These are phyloP conservation scores for Daldinia sp. DNA, from an alignment of 2,329 filamentous ascomycete genomes.

Conservation along the genomic window DNA sequence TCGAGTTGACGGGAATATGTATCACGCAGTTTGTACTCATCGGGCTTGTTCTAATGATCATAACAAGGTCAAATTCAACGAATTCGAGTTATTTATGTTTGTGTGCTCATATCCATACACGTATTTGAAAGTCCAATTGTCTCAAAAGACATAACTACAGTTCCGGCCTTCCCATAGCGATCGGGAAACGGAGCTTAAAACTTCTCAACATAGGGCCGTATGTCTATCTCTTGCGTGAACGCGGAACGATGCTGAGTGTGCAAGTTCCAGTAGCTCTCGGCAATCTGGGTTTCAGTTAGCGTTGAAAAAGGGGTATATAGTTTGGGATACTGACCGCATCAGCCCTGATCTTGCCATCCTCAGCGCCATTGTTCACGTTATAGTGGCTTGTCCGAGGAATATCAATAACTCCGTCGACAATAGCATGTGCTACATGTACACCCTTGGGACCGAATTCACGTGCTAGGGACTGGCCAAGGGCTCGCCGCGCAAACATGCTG, in stretches of 20 bases:
- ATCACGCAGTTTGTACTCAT: not conserved
- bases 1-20: constrained; percentile 1
- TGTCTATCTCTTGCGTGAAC: constrained; percentile 79
- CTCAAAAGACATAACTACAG: not conserved
- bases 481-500: constrained; percentile 77
- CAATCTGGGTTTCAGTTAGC: constrained; percentile 66
- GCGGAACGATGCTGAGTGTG: constrained; percentile 77
- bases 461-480: constrained; percentile 74
- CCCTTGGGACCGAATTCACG: constrained; percentile 81
- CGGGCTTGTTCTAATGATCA: not conserved
- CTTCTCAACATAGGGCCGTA: constrained; percentile 79
- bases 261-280: constrained; percentile 79
- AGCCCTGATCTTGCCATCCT: constrained; percentile 70
- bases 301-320: constrained; percentile 1
- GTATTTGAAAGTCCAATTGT: not conserved
- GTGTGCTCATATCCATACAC: not conserved
- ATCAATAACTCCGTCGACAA: constrained; percentile 82
- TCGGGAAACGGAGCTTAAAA: constrained; percentile 52
- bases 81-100: constrained; percentile 8
- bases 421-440: constrained; percentile 78
- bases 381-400: constrained; percentile 72
- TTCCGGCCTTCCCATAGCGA: not conserved
- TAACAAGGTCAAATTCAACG: constrained; percentile 1
- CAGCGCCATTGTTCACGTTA: constrained; percentile 52
- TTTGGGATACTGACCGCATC: constrained; percentile 67